Evolutionary conservation across 805 yeast species (phyloP).

Genomic region (Lipomyces lipofer): DNA sequence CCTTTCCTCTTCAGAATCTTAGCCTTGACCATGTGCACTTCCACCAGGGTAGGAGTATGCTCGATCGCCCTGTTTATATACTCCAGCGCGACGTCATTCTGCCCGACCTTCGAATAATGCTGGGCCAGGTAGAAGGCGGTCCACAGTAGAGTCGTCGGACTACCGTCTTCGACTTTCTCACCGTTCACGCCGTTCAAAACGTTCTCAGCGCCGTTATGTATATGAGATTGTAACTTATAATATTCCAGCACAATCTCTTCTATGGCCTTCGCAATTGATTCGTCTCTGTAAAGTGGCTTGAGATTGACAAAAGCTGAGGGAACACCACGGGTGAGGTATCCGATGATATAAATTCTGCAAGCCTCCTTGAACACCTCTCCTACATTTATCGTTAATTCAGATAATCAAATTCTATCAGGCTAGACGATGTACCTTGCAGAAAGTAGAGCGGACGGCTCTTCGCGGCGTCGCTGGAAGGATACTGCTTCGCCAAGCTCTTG

Average conservation of each 20-base stretch:
- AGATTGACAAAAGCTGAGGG: conserved; percentile 88
- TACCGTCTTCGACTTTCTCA: conserved; percentile 29
- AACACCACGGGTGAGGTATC: conserved; percentile 73
- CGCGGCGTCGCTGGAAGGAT: conserved; percentile 80
- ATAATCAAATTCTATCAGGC: conserved; percentile 36
- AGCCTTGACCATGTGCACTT: conserved; percentile 76
- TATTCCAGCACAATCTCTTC: conserved; percentile 57
- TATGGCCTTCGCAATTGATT: conserved; percentile 45
- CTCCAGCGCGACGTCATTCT: conserved; percentile 55
- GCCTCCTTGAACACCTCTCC: conserved; percentile 53
- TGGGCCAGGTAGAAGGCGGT: conserved; percentile 74
- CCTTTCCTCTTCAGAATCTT: conserved; percentile 74
- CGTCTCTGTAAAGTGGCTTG: conserved; percentile 68
- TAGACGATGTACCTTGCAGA: conserved; percentile 36
- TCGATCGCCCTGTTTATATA: conserved; percentile 62
- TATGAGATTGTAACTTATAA: conserved; percentile 20
- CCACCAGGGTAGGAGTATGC: conserved; percentile 83
- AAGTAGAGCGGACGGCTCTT: conserved; percentile 75
- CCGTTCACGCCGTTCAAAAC: conserved; percentile 30
- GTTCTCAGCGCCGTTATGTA: conserved; percentile 20
- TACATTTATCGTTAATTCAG: too few species aligned
- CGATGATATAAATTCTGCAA: conserved; percentile 55
- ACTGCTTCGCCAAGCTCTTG: conserved; percentile 61
- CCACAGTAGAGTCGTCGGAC: conserved; percentile 57
- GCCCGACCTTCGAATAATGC: conserved; percentile 61